Percentiles rank a stretch among this genome's conserved stretches.
phyloP scores from a whole-genome alignment of 306 rosid species.

The Quercus wislizeni region DNA sequence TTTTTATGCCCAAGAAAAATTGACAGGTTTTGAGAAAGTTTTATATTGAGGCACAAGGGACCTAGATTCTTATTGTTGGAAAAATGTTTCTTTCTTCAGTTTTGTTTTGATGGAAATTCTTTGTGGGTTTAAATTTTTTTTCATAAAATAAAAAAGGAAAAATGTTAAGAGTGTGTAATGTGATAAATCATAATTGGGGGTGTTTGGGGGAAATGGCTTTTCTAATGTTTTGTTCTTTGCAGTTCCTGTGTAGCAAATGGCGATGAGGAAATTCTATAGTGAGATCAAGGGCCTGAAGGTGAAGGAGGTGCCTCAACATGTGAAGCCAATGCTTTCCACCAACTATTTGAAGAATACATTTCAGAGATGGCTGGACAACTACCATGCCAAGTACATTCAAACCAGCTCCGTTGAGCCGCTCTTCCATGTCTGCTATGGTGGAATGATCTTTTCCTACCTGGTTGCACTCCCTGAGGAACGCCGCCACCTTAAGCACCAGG shows the following conservation, averaged over 20 bases:
- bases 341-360: constrained; percentile 43
- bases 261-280: constrained; percentile 58
- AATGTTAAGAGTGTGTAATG: not conserved
- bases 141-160: not conserved
- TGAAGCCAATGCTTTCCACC: constrained; percentile 67
- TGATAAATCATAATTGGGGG: not conserved
- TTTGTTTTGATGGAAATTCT: not conserved
- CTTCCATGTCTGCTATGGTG: constrained; percentile 70
- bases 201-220: not conserved
- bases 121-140: not conserved
- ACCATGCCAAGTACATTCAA: constrained; percentile 73
- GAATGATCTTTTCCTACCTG: constrained; percentile 77
- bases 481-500: constrained; percentile 72
- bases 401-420: constrained; percentile 64
- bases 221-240: not conserved
- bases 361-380: constrained; percentile 58
- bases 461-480: constrained; percentile 82
- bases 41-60: not conserved
- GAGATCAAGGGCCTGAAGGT: constrained; percentile 74
- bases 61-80: not conserved
- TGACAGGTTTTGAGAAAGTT: not conserved
- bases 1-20: no score
- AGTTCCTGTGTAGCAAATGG: constrained; percentile 39
- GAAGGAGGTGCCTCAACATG: constrained; percentile 50
- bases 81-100: not conserved